Conservation (phyloP, 1,284 basidiomycete species). For the Ganoderma lingzhi region DNA sequence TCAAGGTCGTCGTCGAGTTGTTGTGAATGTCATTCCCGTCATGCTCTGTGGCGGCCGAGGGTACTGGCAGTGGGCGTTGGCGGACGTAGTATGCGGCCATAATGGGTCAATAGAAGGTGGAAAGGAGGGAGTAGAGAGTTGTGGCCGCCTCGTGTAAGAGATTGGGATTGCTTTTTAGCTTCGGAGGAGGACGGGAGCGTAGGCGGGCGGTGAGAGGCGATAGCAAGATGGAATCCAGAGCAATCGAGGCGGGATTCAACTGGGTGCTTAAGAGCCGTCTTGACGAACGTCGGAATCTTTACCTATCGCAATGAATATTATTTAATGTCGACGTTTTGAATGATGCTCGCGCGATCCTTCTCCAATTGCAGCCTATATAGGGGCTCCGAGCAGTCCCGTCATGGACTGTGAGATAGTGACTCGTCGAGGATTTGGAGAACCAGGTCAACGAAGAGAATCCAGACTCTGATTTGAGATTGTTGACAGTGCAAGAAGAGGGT, state of each 20-base stretch:
- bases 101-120: slow-evolving; percentile 17
- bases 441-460: not conserved
- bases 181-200: slow-evolving; percentile 2
- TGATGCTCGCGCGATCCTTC: not conserved
- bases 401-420: not conserved
- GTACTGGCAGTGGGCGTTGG: slow-evolving; percentile 19
- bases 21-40: not conserved
- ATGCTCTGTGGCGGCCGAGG: slow-evolving; percentile 1
- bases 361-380: not conserved
- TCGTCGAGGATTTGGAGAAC: not conserved
- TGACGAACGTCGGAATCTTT: slow-evolving; percentile 9
- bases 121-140: not conserved
- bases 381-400: not conserved
- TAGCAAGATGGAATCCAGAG: slow-evolving; percentile 1
- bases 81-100: slow-evolving; percentile 39
- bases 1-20: slow-evolving; percentile 6
- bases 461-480: not conserved
- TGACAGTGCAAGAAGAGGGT: not conserved
- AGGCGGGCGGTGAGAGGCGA: not conserved
- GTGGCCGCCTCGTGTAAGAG: not conserved
- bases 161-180: slow-evolving; percentile 13
- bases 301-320: slow-evolving; percentile 13
- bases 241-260: slow-evolving; percentile 2
- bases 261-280: slow-evolving; percentile 17
- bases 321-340: not conserved